Evolutionary conservation across 2,329 filamentous ascomycete genomes (phyloP), one percentile per base, ranked within the genome.

Genomic region (Fusarium azukiicola): DNA sequence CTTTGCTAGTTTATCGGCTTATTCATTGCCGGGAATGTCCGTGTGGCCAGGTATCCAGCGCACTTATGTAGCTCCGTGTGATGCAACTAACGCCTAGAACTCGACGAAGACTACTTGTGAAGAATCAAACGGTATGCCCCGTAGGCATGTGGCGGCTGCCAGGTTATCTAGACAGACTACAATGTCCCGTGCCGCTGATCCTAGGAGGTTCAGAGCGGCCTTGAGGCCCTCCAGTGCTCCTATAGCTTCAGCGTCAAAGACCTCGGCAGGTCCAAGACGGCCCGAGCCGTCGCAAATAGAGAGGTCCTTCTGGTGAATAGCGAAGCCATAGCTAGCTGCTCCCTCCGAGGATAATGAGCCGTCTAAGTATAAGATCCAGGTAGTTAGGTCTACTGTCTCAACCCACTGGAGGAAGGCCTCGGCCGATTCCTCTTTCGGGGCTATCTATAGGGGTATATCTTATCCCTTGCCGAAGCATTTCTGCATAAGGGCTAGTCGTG

Each of bases 161-260:
- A 74, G 56, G 67, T 77, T 79, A 36, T 79, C 76, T 52, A 79
- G 76, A 32, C 69, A 79, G 17, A 76, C 64, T 5, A 69, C 19
- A 11, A 80, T 80, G 23, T 67, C 58, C 32, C 54, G 38, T 44
- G 67, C 68, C 32, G 36, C 50, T 69, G 27, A 67, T 38, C 58
- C 27, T 32, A 2, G 27, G 27, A 32, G 27, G 3, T 32, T 32
- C 27, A 32, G 27, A 32, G 27, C 27, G 27, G 27, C 27, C 27
- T 32, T 4, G 27, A 61, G 73, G 52, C 69, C 75, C 44, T 77
- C 72, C 44, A 75, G 49, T 8, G 73, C 73, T 27, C 78, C 72
- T 14, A 23, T 71, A 6, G 73, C 79, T 56, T 78, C 70, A 9
- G 72, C 72, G 44, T 80, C 68, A 58, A 80, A 78, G 36, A 80